Base-by-base conservation (phyloP, 2,329 filamentous ascomycete species). In the Alternaria dauci region DNA sequence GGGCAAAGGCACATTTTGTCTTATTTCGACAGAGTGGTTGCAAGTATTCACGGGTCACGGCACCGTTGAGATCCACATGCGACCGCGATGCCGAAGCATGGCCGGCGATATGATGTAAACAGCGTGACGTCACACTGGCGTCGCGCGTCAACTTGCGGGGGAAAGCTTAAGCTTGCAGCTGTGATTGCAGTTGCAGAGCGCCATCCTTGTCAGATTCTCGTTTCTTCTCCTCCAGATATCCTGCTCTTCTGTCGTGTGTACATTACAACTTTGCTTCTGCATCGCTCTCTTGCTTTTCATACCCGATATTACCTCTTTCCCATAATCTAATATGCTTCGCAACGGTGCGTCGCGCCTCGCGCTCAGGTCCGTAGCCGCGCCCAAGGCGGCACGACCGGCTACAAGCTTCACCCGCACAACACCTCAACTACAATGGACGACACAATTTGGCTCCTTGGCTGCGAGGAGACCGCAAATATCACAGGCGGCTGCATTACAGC, bases 281-380 rank as follows among this genome's bases (percentile, higher is more conserved):
- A 18, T 23, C 42, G n/a, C 42, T 14, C 14, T 18, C 11, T 23
- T 34, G n/a, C 18, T 42, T 51, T 20, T 32, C 16, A 4, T 38
- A 50, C 8, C 25, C 2, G 18, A 23, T 12, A 39, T n/a, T n/a
- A 9, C 14, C 32, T 41, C 28, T n/a, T 9, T 9, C 23, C 28
- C n/a, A 8, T 43, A 53, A 44, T 43, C 28, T 55, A 57, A 52
- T 52, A 82, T 83, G 81, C 76, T 83, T 68, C 81, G 81, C 67
- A 78, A 77, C 56, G 76, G 76, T 74, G 81, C 80, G 59, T 75
- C 78, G 59, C 79, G 81, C 62, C 67, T 79, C 51, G 74, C 78
- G 44, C 65, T 81, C 60, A 77, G 79, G 68, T 77, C 80, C 32
- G 63, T 80, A 39, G 65, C 70, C 26, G 66, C 71, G 44, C 69